A percentile compares a stretch with the other conserved stretches of the same genome.
phyloP scores from a whole-genome alignment of 106 monocot species.

The Cymbidium sinense region DNA sequence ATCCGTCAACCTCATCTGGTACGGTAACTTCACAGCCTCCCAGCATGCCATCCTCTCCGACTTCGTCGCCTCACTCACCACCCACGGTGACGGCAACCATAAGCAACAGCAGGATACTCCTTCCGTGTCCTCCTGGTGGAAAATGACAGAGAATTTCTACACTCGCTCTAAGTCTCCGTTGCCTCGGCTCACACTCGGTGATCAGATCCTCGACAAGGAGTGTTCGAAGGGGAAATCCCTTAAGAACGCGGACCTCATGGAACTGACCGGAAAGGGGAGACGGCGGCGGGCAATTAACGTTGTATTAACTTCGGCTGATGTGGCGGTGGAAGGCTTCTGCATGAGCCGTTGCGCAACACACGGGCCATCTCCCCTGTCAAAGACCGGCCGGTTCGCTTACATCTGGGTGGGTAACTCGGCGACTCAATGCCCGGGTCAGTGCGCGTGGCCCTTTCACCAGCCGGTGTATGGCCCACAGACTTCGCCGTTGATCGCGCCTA shows the following conservation, averaged over 20 bases:
- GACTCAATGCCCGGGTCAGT: constrained; percentile 46
- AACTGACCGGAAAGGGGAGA: constrained; percentile 20
- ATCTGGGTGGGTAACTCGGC: constrained; percentile 43
- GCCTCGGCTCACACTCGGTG: constrained; percentile 27
- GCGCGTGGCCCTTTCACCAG: too few relatives aligned
- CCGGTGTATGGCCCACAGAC: constrained; percentile 44
- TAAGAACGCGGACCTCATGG: constrained; percentile 15
- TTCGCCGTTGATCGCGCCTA: constrained; percentile 33
- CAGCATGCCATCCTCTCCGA: constrained; percentile 50
- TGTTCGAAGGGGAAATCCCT: constrained; percentile 37
- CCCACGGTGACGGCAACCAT: background rate
- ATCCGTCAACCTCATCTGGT: constrained; percentile 51
- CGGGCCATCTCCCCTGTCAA: background rate
- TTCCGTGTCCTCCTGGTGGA: constrained; percentile 52
- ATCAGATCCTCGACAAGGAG: constrained; percentile 24
- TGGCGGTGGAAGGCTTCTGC: constrained; percentile 57
- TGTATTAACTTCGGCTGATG: constrained; percentile 39
- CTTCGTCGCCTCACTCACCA: constrained; percentile 44
- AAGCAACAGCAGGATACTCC: constrained; percentile 7
- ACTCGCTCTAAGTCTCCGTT: constrained; percentile 12
- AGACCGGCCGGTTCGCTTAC: constrained; percentile 17
- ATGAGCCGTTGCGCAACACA: constrained; percentile 42
- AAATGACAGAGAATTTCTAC: constrained; percentile 35
- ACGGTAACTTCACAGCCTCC: too few relatives aligned
- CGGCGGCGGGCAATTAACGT: constrained; percentile 21